These are phyloP conservation scores for Dichomitus squalens DNA, from an alignment of 1,284 basidiomycete species.

Conservation along the genomic window DNA sequence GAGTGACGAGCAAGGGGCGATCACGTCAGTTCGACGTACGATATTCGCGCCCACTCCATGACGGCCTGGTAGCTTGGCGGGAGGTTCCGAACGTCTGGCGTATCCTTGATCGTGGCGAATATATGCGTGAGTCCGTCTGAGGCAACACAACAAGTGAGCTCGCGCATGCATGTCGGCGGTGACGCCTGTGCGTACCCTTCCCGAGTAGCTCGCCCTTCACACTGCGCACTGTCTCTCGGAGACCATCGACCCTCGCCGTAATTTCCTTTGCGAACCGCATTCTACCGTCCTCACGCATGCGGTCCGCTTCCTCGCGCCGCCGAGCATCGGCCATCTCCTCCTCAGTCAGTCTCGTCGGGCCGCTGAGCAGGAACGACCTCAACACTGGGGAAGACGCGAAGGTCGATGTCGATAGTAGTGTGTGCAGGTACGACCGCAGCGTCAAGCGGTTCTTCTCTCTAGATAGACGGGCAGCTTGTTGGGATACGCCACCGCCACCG, in stretches of 20 bases:
- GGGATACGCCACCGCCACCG: constrained; percentile 5
- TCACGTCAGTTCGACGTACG: constrained; percentile 53
- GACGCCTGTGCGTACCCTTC: constrained; percentile 51
- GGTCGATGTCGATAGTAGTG: constrained; percentile 72
- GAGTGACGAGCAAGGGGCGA: neutral
- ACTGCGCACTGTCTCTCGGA: constrained; percentile 83
- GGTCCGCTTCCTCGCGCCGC: constrained; percentile 87
- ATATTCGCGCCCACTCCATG: constrained; percentile 96
- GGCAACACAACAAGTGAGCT: neutral
- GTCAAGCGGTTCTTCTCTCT: constrained; percentile 97
- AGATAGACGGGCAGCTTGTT: constrained; percentile 54
- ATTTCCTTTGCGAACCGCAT: constrained; percentile 89
- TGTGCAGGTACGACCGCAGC: constrained; percentile 88
- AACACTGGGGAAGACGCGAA: constrained; percentile 87
- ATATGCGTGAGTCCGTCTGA: constrained; percentile 87
- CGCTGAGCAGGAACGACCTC: constrained; percentile 83
- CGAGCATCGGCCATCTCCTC: constrained; percentile 83
- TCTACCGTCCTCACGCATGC: constrained; percentile 86
- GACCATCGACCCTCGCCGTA: constrained; percentile 80
- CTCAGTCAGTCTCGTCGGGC: constrained; percentile 70
- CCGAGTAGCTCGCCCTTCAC: constrained; percentile 93
- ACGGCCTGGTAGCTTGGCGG: constrained; percentile 89
- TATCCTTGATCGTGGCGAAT: constrained; percentile 87
- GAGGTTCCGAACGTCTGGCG: constrained; percentile 76
- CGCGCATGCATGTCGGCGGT: neutral